Percentiles rank a stretch among this genome's conserved stretches.
Evolutionary conservation across 257 asterid species (phyloP).

Genomic region (Gentiana dahurica): DNA sequence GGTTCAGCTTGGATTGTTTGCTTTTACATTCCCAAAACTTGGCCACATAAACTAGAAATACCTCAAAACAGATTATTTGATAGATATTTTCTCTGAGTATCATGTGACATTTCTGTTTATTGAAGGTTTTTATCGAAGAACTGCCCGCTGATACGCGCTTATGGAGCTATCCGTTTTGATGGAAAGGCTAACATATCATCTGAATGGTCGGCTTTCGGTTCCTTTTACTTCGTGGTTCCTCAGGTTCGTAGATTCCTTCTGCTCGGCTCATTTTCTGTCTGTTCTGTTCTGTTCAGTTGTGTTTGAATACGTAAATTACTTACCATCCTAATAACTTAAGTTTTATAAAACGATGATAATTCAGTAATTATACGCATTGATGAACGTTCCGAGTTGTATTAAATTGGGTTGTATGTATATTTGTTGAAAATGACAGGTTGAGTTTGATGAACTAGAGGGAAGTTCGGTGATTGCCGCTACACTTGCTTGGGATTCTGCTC

Average conservation of each 20-base stretch:
- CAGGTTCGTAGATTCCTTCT: slow-evolving; percentile 34
- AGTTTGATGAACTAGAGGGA: slow-evolving; percentile 83
- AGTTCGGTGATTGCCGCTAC: slow-evolving; percentile 89
- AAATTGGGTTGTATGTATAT: neutral
- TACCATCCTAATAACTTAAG: too few species aligned
- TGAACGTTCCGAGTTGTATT: too few species aligned
- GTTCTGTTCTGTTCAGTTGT: neutral
- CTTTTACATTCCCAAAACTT: too few species aligned
- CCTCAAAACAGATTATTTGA: too few species aligned
- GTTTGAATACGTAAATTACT: neutral
- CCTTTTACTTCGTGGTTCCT: slow-evolving; percentile 92
- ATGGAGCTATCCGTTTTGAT: slow-evolving; percentile 90
- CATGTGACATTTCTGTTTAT: neutral
- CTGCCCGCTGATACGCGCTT: slow-evolving; percentile 85
- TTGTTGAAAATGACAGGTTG: slow-evolving; percentile 20
- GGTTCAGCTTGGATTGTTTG: too few species aligned
- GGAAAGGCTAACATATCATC: slow-evolving; percentile 43
- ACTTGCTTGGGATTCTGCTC: slow-evolving; percentile 80
- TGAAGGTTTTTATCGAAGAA: slow-evolving; percentile 73
- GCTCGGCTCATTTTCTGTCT: neutral
- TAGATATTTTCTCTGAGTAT: too few species aligned
- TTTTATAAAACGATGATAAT: too few species aligned
- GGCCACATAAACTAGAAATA: too few species aligned
- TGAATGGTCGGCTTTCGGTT: slow-evolving; percentile 89
- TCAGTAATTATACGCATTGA: too few species aligned